Percentiles rank a stretch among this genome's conserved stretches.
Evolutionary conservation across 345 rosid species (phyloP).

Genomic region (Lagerstroemia speciosa): DNA sequence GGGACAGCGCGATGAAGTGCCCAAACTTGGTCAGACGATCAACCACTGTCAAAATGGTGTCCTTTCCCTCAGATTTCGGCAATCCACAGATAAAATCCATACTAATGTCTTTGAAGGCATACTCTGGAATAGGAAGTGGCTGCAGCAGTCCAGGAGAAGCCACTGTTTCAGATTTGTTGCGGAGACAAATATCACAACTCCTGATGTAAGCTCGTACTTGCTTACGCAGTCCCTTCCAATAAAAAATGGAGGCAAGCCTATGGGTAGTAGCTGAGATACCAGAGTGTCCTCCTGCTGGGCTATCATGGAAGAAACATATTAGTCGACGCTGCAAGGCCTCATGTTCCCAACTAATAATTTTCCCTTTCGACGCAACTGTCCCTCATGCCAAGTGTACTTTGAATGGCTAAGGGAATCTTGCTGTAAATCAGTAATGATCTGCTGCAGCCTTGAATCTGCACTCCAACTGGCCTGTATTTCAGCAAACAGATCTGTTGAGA

Average conservation of each 20-base stretch:
- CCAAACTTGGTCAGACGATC: not conserved
- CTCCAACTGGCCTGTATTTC: too few species aligned
- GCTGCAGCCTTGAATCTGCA: too few species aligned
- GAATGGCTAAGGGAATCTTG: too few species aligned
- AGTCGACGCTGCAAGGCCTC: not conserved
- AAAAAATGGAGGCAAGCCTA: not conserved
- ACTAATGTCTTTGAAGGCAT: not conserved
- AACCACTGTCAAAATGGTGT: not conserved
- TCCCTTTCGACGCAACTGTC: too few species aligned
- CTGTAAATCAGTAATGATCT: too few species aligned
- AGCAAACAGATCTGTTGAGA: not conserved
- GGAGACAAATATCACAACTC: not conserved
- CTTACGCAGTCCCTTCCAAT: not conserved
- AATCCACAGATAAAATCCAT: not conserved
- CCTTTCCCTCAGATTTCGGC: not conserved
- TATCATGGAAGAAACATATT: not conserved
- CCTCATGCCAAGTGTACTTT: too few species aligned
- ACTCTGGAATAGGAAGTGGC: too few species aligned
- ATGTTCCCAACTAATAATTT: too few species aligned
- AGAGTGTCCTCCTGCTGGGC: not conserved
- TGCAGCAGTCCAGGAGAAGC: too few species aligned
- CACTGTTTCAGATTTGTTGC: not conserved
- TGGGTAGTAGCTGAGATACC: not conserved
- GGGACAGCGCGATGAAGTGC: not conserved
- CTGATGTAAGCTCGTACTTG: not conserved